phyloP scores from a whole-genome alignment of 2,329 filamentous ascomycete genomes.

The Epichloe gansuensis region DNA sequence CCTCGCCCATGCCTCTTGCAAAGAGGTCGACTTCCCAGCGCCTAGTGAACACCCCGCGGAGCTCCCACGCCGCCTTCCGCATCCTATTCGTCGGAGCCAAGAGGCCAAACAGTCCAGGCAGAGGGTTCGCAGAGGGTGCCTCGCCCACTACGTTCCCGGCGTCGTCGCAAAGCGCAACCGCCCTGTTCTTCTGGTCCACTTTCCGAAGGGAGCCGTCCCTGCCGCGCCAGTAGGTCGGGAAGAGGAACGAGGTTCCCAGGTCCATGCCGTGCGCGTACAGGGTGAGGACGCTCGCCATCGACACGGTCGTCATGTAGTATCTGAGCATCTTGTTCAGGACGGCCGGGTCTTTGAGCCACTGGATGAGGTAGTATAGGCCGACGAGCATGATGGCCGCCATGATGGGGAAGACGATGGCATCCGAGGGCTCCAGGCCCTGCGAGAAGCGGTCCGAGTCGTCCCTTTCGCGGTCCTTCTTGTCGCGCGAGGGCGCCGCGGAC shows the following conservation, averaged over 20 bases:
- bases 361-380: conserved; percentile 76
- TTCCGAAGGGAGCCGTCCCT: conserved; percentile 30
- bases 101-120: conserved; percentile 23
- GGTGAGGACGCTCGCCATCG: conserved; percentile 62
- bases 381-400: conserved; percentile 61
- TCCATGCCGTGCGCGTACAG: conserved; percentile 62
- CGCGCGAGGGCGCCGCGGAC: conserved; percentile 55
- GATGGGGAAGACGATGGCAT: conserved; percentile 77
- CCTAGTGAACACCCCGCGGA: conserved; percentile 36
- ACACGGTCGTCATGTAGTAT: conserved; percentile 71
- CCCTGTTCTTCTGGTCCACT: conserved; percentile 28
- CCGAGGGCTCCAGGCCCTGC: conserved; percentile 49
- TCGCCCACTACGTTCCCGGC: conserved; percentile 17
- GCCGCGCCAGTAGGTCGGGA: conserved; percentile 57
- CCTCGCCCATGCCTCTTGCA: conserved; percentile 37
- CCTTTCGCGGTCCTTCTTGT: conserved; percentile 29
- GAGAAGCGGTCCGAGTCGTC: conserved; percentile 32
- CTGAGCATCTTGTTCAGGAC: conserved; percentile 74
- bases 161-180: conserved; percentile 26
- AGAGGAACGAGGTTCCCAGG: conserved; percentile 53
- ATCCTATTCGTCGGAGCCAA: conserved; percentile 17
- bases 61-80: conserved; percentile 29
- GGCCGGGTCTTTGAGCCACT: conserved; percentile 72
- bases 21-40: conserved; percentile 38
- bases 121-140: conserved; percentile 13